Evolutionary conservation across 306 rosid genomes (phyloP).

Genomic region (Acacia acuminata): DNA sequence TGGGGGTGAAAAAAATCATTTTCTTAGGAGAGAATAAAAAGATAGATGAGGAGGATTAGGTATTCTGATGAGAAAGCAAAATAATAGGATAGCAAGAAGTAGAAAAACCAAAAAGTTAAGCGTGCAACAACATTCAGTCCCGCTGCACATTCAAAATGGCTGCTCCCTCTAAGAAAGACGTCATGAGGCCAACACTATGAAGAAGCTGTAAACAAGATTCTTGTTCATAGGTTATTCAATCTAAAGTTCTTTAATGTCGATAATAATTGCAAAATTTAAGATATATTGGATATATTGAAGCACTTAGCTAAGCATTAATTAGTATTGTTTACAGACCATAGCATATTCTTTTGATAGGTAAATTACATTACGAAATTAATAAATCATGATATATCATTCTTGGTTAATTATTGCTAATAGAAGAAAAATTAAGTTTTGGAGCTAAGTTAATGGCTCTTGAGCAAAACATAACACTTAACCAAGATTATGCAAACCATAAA

Average conservation of each 20-base stretch:
- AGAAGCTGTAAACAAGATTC: neutral
- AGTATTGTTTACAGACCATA: neutral
- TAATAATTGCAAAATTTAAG: neutral
- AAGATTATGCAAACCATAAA: neutral
- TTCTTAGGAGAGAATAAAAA: neutral
- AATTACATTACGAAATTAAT: neutral
- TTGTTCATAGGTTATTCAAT: neutral
- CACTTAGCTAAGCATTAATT: neutral
- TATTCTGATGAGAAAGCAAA: neutral
- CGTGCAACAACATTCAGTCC: neutral
- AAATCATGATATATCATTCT: neutral
- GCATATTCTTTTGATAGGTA: neutral
- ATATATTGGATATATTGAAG: neutral
- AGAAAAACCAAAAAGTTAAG: neutral
- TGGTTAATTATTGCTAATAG: slow-evolving; percentile 1
- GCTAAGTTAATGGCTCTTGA: neutral
- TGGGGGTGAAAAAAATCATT: neutral
- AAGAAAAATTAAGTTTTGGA: neutral
- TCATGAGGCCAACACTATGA: neutral
- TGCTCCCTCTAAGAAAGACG: neutral
- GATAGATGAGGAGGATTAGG: neutral
- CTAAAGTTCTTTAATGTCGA: neutral
- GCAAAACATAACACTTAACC: neutral
- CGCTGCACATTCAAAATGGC: neutral
- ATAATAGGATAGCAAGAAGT: neutral